Conservation (phyloP, 176 grass and related monocot species). For the Eragrostis curvula region DNA sequence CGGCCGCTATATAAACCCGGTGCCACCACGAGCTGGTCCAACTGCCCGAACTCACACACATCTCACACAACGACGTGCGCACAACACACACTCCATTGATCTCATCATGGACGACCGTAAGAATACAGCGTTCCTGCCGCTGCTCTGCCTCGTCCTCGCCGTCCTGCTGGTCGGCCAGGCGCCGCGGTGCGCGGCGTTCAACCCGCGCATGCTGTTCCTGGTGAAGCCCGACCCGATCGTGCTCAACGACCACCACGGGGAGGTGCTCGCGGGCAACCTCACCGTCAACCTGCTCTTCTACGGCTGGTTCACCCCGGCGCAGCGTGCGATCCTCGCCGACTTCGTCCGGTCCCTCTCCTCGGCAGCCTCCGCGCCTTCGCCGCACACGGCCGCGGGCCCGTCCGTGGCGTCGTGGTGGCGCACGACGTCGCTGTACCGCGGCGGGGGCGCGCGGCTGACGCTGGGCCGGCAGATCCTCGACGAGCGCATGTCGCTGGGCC, state of each 20-base stretch:
- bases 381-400: not conserved
- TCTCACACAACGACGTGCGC: not conserved
- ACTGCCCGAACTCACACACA: not conserved
- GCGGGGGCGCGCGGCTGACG: constrained; percentile 39
- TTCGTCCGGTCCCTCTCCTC: constrained; percentile 77
- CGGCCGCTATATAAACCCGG: constrained; percentile 20
- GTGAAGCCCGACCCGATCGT: constrained; percentile 70
- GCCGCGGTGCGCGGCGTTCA: constrained; percentile 36
- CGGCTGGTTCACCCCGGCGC: constrained; percentile 61
- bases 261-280: constrained; percentile 69
- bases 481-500: constrained; percentile 58
- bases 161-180: not conserved
- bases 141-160: constrained; percentile 26
- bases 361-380: not conserved
- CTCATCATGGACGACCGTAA: constrained; percentile 17
- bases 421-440: constrained; percentile 59
- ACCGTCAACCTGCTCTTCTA: constrained; percentile 83
- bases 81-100: not conserved
- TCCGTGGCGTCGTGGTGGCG: constrained; percentile 91
- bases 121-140: not conserved
- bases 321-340: constrained; percentile 65
- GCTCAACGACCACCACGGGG: constrained; percentile 68
- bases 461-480: constrained; percentile 58
- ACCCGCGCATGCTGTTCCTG: constrained; percentile 65
- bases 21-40: not conserved